These are phyloP conservation scores for Primulina huaijiensis DNA, from an alignment of 257 asterid genomes.

Conservation along the genomic window DNA sequence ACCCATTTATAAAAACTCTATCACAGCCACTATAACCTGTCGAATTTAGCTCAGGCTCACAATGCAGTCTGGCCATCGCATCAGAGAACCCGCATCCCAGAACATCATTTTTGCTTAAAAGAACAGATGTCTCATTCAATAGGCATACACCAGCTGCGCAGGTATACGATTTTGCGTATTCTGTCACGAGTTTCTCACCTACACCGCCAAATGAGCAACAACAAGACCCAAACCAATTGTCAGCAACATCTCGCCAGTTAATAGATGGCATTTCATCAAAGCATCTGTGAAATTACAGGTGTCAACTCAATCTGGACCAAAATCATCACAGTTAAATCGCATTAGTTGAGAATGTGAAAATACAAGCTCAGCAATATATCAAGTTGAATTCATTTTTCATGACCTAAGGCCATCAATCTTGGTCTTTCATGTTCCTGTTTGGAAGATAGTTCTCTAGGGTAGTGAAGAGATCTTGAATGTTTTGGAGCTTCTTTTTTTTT, in stretches of 20 bases:
- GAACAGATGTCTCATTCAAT: constrained; percentile 61
- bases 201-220: constrained; percentile 93
- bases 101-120: constrained; percentile 60
- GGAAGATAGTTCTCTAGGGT: background rate
- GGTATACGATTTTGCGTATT: constrained; percentile 58
- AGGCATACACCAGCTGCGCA: constrained; percentile 73
- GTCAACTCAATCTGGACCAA: constrained; percentile 5
- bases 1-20: constrained; percentile 25
- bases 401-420: background rate
- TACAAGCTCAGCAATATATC: background rate
- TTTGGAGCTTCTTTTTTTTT: background rate
- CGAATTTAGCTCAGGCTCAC: constrained; percentile 27
- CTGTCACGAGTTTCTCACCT: constrained; percentile 70
- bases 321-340: background rate
- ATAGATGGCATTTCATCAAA: constrained; percentile 89
- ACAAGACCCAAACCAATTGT: constrained; percentile 96
- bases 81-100: constrained; percentile 49
- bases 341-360: background rate
- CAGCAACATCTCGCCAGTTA: constrained; percentile 91
- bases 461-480: background rate
- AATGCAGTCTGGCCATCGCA: constrained; percentile 23
- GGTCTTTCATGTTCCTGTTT: background rate
- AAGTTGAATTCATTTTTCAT: background rate
- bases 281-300: constrained; percentile 31
- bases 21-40: constrained; percentile 15